Base-by-base conservation (phyloP, 176 grass and related monocot genomes). In the Rhynchospora pubera region DNA sequence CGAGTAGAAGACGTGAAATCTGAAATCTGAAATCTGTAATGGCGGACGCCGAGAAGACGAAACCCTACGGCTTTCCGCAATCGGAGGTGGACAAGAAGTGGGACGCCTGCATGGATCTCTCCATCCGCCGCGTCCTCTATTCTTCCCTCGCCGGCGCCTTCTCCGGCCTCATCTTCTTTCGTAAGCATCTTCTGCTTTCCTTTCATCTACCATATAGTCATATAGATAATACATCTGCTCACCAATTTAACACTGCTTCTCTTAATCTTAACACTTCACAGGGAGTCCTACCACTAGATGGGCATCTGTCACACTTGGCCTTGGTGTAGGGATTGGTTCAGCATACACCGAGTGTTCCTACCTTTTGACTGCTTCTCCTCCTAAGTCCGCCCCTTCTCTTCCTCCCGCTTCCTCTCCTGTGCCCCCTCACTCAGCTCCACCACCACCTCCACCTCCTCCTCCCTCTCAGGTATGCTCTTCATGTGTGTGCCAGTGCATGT, bases 301-400 rank as follows among this genome's bases (percentile, higher is more conserved):
- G 95, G 95, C 92, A 47, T 89, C 95, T 7, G 89, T 98, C 65
- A 92, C 95, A 56, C 87, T 98, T 83, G 92, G 95, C 81, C 88
- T 92, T 82, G 95, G 95, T 81, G 88, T 89, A 77, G 95, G 95
- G 21, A 87, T 94, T 87, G 95, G 95, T 19, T 85, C 92, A 23
- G 95, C 95, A n/a, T 98, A 93, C 73, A 91, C 89, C 6, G 92
- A 98, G 83, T 91, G 92, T 57, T 98, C 95, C 2, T 98, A 94
- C 75, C 77, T 94, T 63, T 91, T 98, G 84, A 87, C 88, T 88
- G 86, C 83, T 22, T 87, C 86, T 93, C 86, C 91, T 84, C 85
- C 90, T 47, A 98, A 52, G 80, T 93, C 28, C 18, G 14, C 79
- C 2, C 28, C 68, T 48, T 18, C 60, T 85, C 84, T 43, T 66